Base-by-base conservation (phyloP, 1,139 yeast species). In the Geotrichum cucujoidarum region DNA sequence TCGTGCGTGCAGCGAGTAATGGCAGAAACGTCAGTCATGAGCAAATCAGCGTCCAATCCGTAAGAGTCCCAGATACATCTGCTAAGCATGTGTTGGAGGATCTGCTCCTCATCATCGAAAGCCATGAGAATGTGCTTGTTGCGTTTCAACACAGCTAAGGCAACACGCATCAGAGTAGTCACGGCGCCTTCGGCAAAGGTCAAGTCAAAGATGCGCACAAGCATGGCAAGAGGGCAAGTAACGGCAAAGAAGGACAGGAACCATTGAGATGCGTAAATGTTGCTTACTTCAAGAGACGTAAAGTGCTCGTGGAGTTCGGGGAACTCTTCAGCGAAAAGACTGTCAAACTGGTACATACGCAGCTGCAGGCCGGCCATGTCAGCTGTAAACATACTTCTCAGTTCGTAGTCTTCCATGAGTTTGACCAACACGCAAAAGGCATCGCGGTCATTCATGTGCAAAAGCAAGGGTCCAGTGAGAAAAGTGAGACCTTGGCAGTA, bases 401-500 rank as follows among this genome's bases (percentile, higher is more conserved):
- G 63, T 54, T 78, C 72, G 58, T 81, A 83, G 34, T 78, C 71
- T 55, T 81, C 86, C 83, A 81, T 79, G 36, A 81, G 70, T 42
- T 75, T 74, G 32, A 78, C 76, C 52, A 82, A 68, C 14, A 73
- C 65, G 73, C 83, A 67, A 73, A 81, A 34, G 72, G 81, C 65
- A 69, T 70, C 62, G 63, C 70, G 53, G 52, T 75, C 74, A 52
- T 71, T 69, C 71, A 71, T 66, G 70, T 78, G 69, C 62, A 79
- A 73, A 53, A 77, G 70, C 46, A 81, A 65, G 7, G 82, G 81
- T 3, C 85, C 86, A 11, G 80, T 85, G 37, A 82, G 66, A 59
- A 82, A 82, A 25, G 83, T 74, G 27, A 82, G 66, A 4, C 88
- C 88, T 61, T 81, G 88, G 60, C 88, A 81, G 61, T 81, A 81